Evolutionary conservation across 2,329 filamentous ascomycete genomes (phyloP), one percentile per base, ranked within the genome.

Genomic region (Arthrobotrys conoides): DNA sequence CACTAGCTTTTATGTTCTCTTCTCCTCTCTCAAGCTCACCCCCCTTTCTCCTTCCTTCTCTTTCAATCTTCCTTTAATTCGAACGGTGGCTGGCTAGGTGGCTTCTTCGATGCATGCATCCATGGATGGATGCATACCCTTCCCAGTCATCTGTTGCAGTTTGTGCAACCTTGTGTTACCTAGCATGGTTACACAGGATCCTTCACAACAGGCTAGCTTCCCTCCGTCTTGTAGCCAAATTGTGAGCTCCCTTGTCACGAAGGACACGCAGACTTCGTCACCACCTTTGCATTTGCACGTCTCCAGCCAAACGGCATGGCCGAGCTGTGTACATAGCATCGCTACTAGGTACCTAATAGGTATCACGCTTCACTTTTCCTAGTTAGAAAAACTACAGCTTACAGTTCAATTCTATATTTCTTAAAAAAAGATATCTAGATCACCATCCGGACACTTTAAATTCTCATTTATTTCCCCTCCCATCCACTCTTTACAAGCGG

Each of bases 381-480:
- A 46, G 8, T 30, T 30, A 30, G 6, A 30, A 20, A 41, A 3
- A 2, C 38, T 20, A 46, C n/a, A 20, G 44, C 44, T 6, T 51
- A 51, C 20, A 33, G 10, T n/a, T n/a, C 24, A 30, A 55, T 55
- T 6, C 10, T n/a, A n/a, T n/a, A n/a, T n/a, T n/a, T n/a, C n/a
- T n/a, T n/a, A 22, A 20, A n/a, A 22, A 59, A 22, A 18, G 41
- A 33, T 2, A 16, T 18, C 22, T 10, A 16, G 44, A 44, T 61
- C 36, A 44, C 33, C 57, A 44, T 44, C 36, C 6, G 44, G 24
- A 41, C 16, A n/a, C 57, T 61, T 61, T n/a, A n/a, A n/a, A n/a
- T 44, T 61, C 33, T 61, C 33, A 61, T 61, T 44, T 61, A n/a
- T 44, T n/a, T 44, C 5, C n/a, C 20, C 20, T 18, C 36, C 36